A percentile compares a stretch with the other conserved stretches of the same genome.
These are phyloP conservation scores for Picochlorum sp. DNA, from an alignment of 139 green algal genomes.

Conservation along the genomic window DNA sequence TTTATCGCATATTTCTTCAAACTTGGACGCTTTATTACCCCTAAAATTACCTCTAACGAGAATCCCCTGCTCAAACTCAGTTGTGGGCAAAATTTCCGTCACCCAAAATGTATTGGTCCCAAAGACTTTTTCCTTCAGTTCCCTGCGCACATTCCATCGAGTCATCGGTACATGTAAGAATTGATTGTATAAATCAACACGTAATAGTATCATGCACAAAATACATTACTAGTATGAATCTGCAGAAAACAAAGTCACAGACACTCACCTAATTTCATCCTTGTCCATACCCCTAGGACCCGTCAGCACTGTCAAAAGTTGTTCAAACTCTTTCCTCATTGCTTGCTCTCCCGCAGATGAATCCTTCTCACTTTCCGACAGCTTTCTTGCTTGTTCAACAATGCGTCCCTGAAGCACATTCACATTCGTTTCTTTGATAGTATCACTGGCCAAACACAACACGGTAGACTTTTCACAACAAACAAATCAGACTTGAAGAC, in stretches of 20 bases:
- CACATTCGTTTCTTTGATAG: too few species aligned
- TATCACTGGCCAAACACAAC: too few species aligned
- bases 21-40: constrained; percentile 34
- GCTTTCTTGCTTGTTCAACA: constrained; percentile 26
- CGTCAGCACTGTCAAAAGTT: constrained; percentile 32
- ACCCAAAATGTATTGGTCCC: constrained; percentile 68
- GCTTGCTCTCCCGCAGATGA: constrained; percentile 15
- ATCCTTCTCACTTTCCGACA: constrained; percentile 18
- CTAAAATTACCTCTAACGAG: constrained; percentile 78
- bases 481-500: neutral
- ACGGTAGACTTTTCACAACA: too few species aligned
- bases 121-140: constrained; percentile 65
- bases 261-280: constrained; percentile 26
- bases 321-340: constrained; percentile 57
- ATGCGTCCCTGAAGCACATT: too few species aligned
- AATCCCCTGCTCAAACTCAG: constrained; percentile 32
- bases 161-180: too few species aligned
- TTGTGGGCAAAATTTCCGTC: constrained; percentile 46
- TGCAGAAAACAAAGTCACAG: too few species aligned
- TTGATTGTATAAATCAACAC: too few species aligned
- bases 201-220: too few species aligned
- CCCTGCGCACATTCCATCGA: too few species aligned
- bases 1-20: constrained; percentile 26
- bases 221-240: too few species aligned
- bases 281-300: constrained; percentile 5